Evolutionary conservation across 306 rosid species (phyloP), one percentile per base, ranked within the genome.

Genomic region (Cicer pinnatifidum): DNA sequence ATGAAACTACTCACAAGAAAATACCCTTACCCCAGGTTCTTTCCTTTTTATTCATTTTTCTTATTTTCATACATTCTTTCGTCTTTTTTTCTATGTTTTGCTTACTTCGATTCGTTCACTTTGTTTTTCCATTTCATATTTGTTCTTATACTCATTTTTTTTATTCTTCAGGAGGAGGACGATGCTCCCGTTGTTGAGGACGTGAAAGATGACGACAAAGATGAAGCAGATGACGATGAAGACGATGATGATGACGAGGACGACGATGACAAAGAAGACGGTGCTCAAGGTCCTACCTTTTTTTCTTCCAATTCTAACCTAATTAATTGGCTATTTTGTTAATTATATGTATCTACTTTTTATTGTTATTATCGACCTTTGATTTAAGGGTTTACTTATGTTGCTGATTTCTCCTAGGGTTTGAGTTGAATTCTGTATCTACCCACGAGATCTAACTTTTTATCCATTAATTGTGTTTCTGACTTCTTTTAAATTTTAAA

Each of bases 151-250:
- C 60, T 53, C n/a, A 3, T 7, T 11, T 4, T 10, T 54, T 10
- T 8, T 54, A 39, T 28, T 6, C 51, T 74, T n/a, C 67, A 87
- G 92, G 83, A 80, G 13, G 83, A 79, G 12, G 90, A 86, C 5
- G 89, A 86, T 60, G 85, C 84, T 53, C 91, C 89, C 11, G 75
- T 87, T 48, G 86, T 91, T 3, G 95, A 91, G 85, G 97, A 91
- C 44, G 90, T 89, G 17, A 91, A 89, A 76, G 92, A 88, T 7
- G 91, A 85, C 17, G 93, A 87, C 48, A 62, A 85, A 5, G 88
- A 87, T 4, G 85, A 87, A 0, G 89, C 59, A 0, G 92, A 85
- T 0, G 89, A 82, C 0, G 91, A 81, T 0, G 92, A 87, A 0
- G 92, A 89, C 0, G 96, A 90, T 0, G 92, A 88, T 0, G 96